These are phyloP conservation scores for Oxytropis ochrocephala DNA, from an alignment of 306 rosid species.

Conservation along the genomic window DNA sequence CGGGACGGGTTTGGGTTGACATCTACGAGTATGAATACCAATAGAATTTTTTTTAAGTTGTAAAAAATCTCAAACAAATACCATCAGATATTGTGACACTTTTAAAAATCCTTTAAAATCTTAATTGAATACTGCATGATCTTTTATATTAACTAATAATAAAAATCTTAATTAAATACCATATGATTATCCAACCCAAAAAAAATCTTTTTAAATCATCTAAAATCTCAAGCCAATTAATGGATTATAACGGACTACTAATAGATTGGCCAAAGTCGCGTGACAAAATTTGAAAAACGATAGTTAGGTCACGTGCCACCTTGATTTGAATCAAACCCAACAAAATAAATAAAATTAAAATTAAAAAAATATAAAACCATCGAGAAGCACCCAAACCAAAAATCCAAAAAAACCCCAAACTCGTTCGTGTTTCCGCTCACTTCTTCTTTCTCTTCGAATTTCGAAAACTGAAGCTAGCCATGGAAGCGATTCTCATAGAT, in stretches of 20 bases:
- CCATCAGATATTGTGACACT: too few species aligned
- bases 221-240: too few species aligned
- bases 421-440: neutral
- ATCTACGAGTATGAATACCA: too few species aligned
- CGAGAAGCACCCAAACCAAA: conserved; percentile 13
- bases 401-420: conserved; percentile 1
- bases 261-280: conserved; percentile 19
- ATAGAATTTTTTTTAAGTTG: too few species aligned
- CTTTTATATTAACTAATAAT: too few species aligned
- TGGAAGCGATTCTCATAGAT: conserved; percentile 82
- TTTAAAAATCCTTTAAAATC: too few species aligned
- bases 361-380: neutral
- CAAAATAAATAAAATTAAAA: neutral
- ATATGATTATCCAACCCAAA: too few species aligned
- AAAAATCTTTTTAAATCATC: too few species aligned
- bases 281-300: conserved; percentile 32
- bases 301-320: conserved; percentile 40
- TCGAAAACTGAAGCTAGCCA: conserved; percentile 18
- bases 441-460: neutral
- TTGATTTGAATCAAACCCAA: conserved; percentile 29
- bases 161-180: too few species aligned
- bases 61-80: too few species aligned
- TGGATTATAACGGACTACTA: neutral
- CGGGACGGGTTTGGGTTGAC: too few species aligned
- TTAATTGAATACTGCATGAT: too few species aligned